Evolutionary conservation across 257 asterid species (phyloP).

Genomic region (Solanum sitiens): DNA sequence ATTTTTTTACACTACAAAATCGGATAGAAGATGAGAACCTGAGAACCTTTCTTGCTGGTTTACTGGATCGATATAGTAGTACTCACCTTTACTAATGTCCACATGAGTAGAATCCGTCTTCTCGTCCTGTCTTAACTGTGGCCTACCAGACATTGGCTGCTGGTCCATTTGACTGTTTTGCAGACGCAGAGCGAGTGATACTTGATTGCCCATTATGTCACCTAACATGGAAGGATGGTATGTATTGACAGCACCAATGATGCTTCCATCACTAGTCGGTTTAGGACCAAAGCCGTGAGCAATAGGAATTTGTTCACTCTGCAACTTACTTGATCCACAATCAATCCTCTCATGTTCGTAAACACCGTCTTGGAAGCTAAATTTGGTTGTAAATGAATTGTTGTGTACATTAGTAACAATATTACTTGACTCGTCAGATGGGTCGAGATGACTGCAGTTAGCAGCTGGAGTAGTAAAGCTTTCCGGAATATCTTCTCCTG

Average conservation of each 20-base stretch:
- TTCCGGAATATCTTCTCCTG: slow-evolving; percentile 26
- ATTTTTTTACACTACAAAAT: slow-evolving; percentile 37
- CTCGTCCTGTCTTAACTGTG: slow-evolving; percentile 12
- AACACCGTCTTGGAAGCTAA: slow-evolving; percentile 15
- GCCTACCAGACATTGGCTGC: slow-evolving; percentile 8
- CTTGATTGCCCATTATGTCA: slow-evolving; percentile 17
- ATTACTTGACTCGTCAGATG: slow-evolving; percentile 11
- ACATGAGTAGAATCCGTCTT: slow-evolving; percentile 11
- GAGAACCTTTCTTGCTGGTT: slow-evolving; percentile 50
- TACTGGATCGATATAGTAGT: slow-evolving; percentile 30
- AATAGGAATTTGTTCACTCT: not conserved
- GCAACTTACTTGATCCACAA: not conserved
- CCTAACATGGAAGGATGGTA: slow-evolving; percentile 12
- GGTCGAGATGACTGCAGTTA: slow-evolving; percentile 14
- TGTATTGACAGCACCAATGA: not conserved
- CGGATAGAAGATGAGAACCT: slow-evolving; percentile 35
- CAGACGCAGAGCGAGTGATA: slow-evolving; percentile 52
- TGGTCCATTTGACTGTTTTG: slow-evolving; percentile 20
- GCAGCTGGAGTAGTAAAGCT: slow-evolving; percentile 10
- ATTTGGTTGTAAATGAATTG: slow-evolving; percentile 7
- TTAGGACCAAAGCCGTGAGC: not conserved
- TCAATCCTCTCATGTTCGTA: slow-evolving; percentile 20
- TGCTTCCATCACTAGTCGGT: slow-evolving; percentile 3
- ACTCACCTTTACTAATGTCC: slow-evolving; percentile 32
- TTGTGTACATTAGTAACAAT: slow-evolving; percentile 7